Evolutionary conservation across 2,329 filamentous ascomycete species (phyloP).

Genomic region (Davidsoniella australis): DNA sequence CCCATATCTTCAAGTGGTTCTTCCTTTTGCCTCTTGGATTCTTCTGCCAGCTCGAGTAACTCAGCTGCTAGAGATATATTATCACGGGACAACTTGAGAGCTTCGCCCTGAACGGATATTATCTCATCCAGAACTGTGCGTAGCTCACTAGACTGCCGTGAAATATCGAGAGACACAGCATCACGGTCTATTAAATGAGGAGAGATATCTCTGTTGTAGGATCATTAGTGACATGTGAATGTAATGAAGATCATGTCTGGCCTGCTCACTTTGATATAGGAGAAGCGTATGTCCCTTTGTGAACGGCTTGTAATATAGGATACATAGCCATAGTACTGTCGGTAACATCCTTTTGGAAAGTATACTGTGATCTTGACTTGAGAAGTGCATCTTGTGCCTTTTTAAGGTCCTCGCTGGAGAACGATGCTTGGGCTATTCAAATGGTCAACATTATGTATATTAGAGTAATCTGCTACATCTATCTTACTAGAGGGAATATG

Average conservation of each 20-base stretch:
- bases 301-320: conserved; percentile 62
- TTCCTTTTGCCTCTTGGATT: conserved; percentile 34
- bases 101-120: conserved; percentile 39
- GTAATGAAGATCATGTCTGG: neutral
- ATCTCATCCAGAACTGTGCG: conserved; percentile 34
- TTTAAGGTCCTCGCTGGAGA: conserved; percentile 34
- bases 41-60: conserved; percentile 44
- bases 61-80: conserved; percentile 47
- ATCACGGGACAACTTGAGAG: conserved; percentile 34
- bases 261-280: conserved; percentile 47
- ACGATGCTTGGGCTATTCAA: conserved; percentile 15
- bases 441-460: neutral
- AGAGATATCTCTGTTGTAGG: conserved; percentile 40
- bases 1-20: conserved; percentile 36
- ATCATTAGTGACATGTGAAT: neutral
- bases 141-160: conserved; percentile 38
- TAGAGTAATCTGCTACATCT: neutral
- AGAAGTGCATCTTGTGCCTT: conserved; percentile 49
- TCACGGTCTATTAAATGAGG: conserved; percentile 53
- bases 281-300: conserved; percentile 45
- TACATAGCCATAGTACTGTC: conserved; percentile 54
- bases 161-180: conserved; percentile 43
- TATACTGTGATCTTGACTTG: conserved; percentile 52
- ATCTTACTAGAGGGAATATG: conserved; percentile 13
- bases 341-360: conserved; percentile 50